These are phyloP conservation scores for Sugiyamaella valdiviana DNA, from an alignment of 805 yeast genomes.

Conservation along the genomic window DNA sequence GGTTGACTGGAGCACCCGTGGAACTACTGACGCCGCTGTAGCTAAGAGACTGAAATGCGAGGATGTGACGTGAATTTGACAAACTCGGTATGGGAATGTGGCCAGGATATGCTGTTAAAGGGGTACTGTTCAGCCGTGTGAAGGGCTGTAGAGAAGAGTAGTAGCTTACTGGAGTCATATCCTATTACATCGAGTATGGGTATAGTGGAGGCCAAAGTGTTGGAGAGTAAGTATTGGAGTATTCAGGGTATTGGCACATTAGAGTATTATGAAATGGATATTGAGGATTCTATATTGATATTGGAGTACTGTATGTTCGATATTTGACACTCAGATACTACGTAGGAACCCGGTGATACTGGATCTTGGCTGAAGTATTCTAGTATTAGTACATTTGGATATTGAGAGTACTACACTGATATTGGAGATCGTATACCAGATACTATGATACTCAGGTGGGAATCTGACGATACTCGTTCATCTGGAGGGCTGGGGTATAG, in stretches of 20 bases:
- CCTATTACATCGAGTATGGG: too few species aligned
- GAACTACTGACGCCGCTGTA: not conserved
- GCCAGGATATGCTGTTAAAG: not conserved
- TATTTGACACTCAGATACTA: not conserved
- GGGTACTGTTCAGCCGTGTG: not conserved
- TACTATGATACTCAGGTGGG: too few species aligned
- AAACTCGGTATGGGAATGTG: not conserved
- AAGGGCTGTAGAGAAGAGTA: too few species aligned
- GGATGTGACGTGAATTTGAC: not conserved
- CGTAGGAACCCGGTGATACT: too few species aligned
- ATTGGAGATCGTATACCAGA: too few species aligned
- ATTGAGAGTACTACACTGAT: not conserved
- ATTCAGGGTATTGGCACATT: not conserved
- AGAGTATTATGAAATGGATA: not conserved
- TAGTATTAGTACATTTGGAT: too few species aligned
- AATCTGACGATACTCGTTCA: too few species aligned
- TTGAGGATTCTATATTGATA: not conserved
- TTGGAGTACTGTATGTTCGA: not conserved
- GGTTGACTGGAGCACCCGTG: too few species aligned
- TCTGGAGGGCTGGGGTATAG: too few species aligned
- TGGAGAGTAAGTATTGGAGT: too few species aligned
- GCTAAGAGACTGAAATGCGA: not conserved
- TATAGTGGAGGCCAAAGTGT: too few species aligned
- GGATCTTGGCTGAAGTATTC: not conserved
- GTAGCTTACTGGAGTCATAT: too few species aligned